Conservation (phyloP, 202 grass and related monocot genomes). For the Panicum virgatum region DNA sequence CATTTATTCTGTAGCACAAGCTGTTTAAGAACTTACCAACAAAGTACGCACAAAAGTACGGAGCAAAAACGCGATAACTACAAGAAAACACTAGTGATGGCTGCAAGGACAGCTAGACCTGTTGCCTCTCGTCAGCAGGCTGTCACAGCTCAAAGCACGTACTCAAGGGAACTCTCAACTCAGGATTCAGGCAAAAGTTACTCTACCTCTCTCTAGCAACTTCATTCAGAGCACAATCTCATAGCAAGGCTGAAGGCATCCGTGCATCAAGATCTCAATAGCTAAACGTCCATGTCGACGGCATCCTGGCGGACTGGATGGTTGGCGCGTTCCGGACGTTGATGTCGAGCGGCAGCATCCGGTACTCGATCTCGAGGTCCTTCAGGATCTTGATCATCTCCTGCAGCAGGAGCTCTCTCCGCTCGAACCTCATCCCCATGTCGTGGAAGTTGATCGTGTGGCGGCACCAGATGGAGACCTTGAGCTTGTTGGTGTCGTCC, state of each 20-base stretch:
- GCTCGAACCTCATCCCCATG: slow-evolving; percentile 68
- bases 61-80: background rate
- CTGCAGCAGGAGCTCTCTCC: slow-evolving; percentile 64
- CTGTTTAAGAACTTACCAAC: background rate
- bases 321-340: slow-evolving; percentile 71
- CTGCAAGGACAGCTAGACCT: slow-evolving; percentile 26
- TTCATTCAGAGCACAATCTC: background rate
- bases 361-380: slow-evolving; percentile 84
- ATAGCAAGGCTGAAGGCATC: background rate
- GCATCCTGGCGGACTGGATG: slow-evolving; percentile 54
- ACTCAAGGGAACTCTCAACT: slow-evolving; percentile 5
- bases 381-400: slow-evolving; percentile 82
- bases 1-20: background rate
- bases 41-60: background rate
- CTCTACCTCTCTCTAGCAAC: background rate
- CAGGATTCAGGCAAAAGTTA: background rate
- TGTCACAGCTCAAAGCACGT: slow-evolving; percentile 43
- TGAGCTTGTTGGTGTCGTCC: slow-evolving; percentile 76
- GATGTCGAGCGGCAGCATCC: slow-evolving; percentile 75
- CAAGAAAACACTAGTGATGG: slow-evolving; percentile 38
- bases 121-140: background rate
- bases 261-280: slow-evolving; percentile 33
- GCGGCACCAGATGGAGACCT: slow-evolving; percentile 74
- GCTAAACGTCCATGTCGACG: slow-evolving; percentile 59
- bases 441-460: slow-evolving; percentile 90